Evolutionary conservation across 805 yeast genomes (phyloP).

Genomic region (Pichia rugopelliculosa): DNA sequence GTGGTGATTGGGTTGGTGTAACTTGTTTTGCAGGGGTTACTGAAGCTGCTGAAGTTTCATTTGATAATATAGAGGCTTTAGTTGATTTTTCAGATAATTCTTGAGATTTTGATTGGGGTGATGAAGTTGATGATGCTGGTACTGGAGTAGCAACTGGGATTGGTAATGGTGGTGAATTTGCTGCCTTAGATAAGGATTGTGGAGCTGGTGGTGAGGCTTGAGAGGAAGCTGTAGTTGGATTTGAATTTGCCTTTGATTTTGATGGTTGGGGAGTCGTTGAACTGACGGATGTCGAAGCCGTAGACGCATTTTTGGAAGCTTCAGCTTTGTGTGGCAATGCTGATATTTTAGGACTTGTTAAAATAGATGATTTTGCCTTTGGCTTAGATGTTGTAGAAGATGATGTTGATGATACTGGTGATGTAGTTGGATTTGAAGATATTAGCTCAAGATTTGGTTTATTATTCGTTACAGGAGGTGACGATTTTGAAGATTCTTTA

Average conservation of each 20-base stretch:
- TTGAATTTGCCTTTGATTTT: not conserved
- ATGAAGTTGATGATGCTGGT: not conserved
- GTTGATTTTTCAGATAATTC: not conserved
- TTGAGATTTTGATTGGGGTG: not conserved
- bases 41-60: not conserved
- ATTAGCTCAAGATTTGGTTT: not conserved
- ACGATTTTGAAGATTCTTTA: not conserved
- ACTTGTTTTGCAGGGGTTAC: not conserved
- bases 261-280: not conserved
- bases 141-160: not conserved
- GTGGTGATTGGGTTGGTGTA: not conserved
- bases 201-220: not conserved
- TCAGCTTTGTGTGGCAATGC: not conserved
- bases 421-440: not conserved
- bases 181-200: not conserved
- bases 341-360: not conserved
- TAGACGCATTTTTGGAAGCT: not conserved
- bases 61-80: not conserved
- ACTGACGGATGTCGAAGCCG: not conserved
- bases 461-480: not conserved
- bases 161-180: not conserved
- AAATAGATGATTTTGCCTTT: not conserved
- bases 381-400: not conserved
- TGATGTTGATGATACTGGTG: not conserved
- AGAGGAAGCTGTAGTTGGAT: not conserved